Evolutionary conservation across 345 rosid genomes (phyloP), one percentile per base, ranked within the genome.

Genomic region (Populus nigra): DNA sequence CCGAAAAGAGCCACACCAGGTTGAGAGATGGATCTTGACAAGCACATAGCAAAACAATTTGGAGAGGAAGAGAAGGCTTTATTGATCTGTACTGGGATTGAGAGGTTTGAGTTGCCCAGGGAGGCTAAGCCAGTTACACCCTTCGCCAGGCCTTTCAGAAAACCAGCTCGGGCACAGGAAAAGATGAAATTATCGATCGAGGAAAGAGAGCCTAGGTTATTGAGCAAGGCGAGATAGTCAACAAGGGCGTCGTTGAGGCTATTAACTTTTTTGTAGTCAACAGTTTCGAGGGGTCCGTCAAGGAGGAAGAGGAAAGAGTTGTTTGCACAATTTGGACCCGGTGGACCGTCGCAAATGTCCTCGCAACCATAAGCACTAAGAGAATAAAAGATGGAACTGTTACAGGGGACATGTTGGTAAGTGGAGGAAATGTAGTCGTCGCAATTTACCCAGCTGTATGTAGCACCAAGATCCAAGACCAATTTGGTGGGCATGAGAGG

Each of bases 41-140:
- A 69, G 39, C 84, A 82, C 47, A 82, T 57, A 65, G 82, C 82
- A 75, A 85, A 85, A 77, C 13, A 66, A 25, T 47, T 78, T 8
- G 82, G 82, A 53, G 73, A 65, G 43, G 76, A 65, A n/a, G 82
- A 73, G 65, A 77, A 68, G 29, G 67, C 45, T 5, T 67, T 36
- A 45, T 78, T 77, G 61, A 84, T 65, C 80, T 84, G 84, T 50
- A 68, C 80, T 47, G 76, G 85, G 1, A 86, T 83, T 20, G 88
- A 81, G 68, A 72, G 65, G 18, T 77, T 72, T 41, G 83, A 76
- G 65, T 66, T 22, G 5, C 85, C 85, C 4, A 83, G 65, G 1
- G 83, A 57, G n/a, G 75, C 78, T 8, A 78, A 71, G 47, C 83
- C 83, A 8, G 72, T 16, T 8, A 36, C 74, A 15, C 63, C 63